Base-by-base conservation (phyloP, 805 yeast genomes). In the Brettanomyces nanus region DNA sequence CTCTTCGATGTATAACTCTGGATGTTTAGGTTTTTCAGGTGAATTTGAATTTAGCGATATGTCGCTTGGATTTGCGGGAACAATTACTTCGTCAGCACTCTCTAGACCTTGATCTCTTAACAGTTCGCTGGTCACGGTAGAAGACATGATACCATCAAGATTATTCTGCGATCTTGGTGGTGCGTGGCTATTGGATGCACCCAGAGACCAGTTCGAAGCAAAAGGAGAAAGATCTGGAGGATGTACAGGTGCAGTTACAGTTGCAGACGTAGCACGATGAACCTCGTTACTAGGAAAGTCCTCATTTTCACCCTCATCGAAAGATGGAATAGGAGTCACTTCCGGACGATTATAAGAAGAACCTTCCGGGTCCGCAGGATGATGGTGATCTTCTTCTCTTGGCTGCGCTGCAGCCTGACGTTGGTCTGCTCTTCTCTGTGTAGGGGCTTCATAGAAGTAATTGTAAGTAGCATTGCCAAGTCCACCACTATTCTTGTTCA, bases 1-100 rank as follows among this genome's bases (percentile, higher is more conserved):
- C 51, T 89, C 95, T 56, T 87, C 94, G 10, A 77, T 58, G 48
- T 71, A 81, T 11, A 83, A 43, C 4, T 44, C 48, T 1, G 51
- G 31, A 1, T 43, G 15, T 15, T n/a, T 19, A 15, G 17, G 18
- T 14, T 38, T 22, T 5, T 17, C 29, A 26, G 32, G 41, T 28
- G 27, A 23, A 6, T 10, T 6, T 11, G 19, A n/a, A 18, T 14
- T 18, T 9, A 18, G 25, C 11, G 30, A 22, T 14, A 14, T 7
- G 11, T 28, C 26, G 26, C 26, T 23, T 7, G 7, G 7, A 23
- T 23, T 22, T 5, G 19, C 28, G 15, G 48, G 31, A 30, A 48
- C 5, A 10, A 47, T 43, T 18, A 47, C 32, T 36, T 47, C 52
- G 33, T 48, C 43, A 3, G 47, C 44, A 28, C 39, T 44, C 2